Percentiles rank a stretch among this genome's conserved stretches.
Conservation (phyloP, 257 asterid species). For the Salvia splendens region DNA sequence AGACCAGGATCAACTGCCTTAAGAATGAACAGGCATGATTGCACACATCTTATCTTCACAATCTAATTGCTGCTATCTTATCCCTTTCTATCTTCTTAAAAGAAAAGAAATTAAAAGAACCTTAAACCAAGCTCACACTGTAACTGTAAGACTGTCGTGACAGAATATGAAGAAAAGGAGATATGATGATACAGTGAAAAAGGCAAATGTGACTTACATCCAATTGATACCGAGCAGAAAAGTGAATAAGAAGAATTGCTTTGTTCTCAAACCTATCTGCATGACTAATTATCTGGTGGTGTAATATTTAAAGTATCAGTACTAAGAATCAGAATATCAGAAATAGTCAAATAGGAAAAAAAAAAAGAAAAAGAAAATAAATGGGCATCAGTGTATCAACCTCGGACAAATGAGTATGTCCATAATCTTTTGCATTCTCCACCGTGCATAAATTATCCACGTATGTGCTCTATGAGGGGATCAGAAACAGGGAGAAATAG, state of each 20-base stretch:
- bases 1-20: background rate
- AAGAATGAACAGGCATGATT: background rate
- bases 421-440: constrained; percentile 76
- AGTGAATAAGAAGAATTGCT: constrained; percentile 92
- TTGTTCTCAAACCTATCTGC: constrained; percentile 81
- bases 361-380: background rate
- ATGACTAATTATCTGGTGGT: constrained; percentile 55
- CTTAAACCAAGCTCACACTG: background rate
- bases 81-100: background rate
- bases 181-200: constrained; percentile 6
- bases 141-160: background rate
- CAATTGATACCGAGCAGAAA: constrained; percentile 90
- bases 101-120: background rate
- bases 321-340: constrained; percentile 1
- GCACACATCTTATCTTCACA: constrained; percentile 3
- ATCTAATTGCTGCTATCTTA: background rate
- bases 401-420: constrained; percentile 96
- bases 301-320: constrained; percentile 25
- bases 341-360: background rate
- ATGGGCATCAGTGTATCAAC: constrained; percentile 35
- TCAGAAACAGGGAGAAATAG: constrained; percentile 20
- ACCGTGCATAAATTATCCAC: constrained; percentile 61
- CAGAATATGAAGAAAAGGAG: background rate
- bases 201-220: constrained; percentile 55
- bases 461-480: constrained; percentile 68